These are phyloP conservation scores for Pythium dissotocum DNA, from an alignment of 352 stramenopile species.

Conservation along the genomic window DNA sequence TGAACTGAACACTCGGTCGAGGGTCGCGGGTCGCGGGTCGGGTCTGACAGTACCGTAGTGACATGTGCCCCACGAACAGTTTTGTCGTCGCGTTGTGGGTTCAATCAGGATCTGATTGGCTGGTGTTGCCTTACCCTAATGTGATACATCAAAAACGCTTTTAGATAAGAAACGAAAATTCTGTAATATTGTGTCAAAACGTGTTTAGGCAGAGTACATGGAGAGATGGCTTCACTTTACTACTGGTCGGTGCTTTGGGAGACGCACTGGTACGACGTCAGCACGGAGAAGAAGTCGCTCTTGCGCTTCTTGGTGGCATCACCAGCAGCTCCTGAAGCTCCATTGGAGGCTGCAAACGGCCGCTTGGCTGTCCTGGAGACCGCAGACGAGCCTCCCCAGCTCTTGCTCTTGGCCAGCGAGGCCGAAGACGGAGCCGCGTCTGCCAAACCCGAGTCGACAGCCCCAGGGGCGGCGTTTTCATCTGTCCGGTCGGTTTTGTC, in stretches of 20 bases:
- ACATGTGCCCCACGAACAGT: not conserved
- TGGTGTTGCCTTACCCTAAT: not conserved
- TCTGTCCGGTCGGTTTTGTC: slow-evolving; percentile 40
- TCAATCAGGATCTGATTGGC: not conserved
- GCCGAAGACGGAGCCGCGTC: slow-evolving; percentile 16
- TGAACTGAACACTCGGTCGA: slow-evolving; percentile 7
- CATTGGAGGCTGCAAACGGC: slow-evolving; percentile 21
- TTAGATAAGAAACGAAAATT: not conserved
- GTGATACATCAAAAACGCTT: too few species aligned
- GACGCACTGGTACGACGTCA: slow-evolving; percentile 73
- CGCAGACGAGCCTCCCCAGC: slow-evolving; percentile 32
- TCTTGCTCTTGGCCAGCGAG: slow-evolving; percentile 55
- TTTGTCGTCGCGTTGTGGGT: not conserved
- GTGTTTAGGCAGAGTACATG: slow-evolving; percentile 20
- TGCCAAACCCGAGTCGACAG: slow-evolving; percentile 28
- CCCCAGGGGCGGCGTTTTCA: slow-evolving; percentile 34
- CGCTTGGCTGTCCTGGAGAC: slow-evolving; percentile 27
- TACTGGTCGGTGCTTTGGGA: slow-evolving; percentile 32
- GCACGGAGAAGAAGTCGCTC: slow-evolving; percentile 65
- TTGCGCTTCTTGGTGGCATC: slow-evolving; percentile 35
- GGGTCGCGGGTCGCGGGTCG: too few species aligned
- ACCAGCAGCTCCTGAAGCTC: not conserved
- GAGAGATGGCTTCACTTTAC: slow-evolving; percentile 34
- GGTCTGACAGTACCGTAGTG: not conserved
- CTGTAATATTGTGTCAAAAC: not conserved